These are phyloP conservation scores for Tulasnella calospora DNA, from an alignment of 768 basidiomycete genomes.

Conservation along the genomic window DNA sequence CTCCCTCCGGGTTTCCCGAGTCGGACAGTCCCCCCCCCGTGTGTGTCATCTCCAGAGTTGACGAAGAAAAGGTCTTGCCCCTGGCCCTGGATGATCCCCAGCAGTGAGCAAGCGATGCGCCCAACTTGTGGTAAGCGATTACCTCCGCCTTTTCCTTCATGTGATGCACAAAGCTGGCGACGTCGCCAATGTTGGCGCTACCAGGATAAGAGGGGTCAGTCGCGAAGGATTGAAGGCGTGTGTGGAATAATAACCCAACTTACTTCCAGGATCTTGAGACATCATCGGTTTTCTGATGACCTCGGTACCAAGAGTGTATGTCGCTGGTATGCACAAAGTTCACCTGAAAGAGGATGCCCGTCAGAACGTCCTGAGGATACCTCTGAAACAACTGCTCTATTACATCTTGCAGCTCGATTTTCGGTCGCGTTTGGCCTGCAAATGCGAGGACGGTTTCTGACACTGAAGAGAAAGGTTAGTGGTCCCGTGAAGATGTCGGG, in stretches of 20 bases:
- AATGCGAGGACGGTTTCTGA: background rate
- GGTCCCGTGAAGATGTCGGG: background rate
- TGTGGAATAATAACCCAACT: background rate
- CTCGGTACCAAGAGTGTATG: conserved; percentile 22
- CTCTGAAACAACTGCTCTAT: background rate
- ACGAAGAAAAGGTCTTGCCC: conserved; percentile 14
- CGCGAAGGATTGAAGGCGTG: background rate
- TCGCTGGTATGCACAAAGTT: conserved; percentile 19
- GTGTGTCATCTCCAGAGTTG: conserved; percentile 20
- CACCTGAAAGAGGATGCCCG: background rate
- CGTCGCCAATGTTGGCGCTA: conserved; percentile 19
- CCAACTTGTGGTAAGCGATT: background rate
- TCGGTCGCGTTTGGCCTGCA: background rate
- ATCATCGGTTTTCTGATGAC: conserved; percentile 4
- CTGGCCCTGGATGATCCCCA: background rate
- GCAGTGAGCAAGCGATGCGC: background rate
- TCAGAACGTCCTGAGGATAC: background rate
- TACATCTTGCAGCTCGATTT: background rate
- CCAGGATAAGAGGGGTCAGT: background rate
- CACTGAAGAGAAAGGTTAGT: background rate
- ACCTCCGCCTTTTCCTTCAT: conserved; percentile 15
- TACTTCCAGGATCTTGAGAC: background rate
- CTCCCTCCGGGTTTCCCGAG: background rate
- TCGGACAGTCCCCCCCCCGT: conserved; percentile 17
- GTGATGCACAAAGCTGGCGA: conserved; percentile 11